Conservation (phyloP, 768 basidiomycete species). For the Amanita subjunquillea region DNA sequence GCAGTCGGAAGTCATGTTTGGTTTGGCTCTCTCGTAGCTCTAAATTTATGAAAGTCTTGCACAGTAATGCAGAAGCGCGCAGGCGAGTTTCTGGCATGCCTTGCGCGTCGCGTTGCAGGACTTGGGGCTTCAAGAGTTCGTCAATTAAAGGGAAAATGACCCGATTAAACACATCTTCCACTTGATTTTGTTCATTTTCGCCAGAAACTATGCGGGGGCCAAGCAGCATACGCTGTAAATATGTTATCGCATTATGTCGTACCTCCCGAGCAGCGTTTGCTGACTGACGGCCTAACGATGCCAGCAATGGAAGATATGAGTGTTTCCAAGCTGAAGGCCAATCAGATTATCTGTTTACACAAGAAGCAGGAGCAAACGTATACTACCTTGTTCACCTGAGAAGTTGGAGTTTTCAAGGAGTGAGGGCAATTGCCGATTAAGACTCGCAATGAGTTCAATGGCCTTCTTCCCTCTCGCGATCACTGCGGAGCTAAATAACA, state of each 20-base stretch:
- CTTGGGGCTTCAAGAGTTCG: constrained; percentile 79
- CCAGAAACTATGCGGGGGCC: constrained; percentile 61
- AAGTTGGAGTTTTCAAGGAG: constrained; percentile 43
- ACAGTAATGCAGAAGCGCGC: constrained; percentile 79
- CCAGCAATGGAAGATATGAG: constrained; percentile 64
- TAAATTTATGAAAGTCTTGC: constrained; percentile 94
- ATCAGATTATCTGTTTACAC: neutral
- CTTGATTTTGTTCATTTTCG: constrained; percentile 46
- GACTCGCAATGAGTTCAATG: constrained; percentile 66
- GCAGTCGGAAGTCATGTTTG: constrained; percentile 51
- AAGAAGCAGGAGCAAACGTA: neutral
- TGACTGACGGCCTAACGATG: constrained; percentile 70
- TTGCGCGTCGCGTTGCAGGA: constrained; percentile 65
- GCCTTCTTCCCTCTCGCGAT: constrained; percentile 78
- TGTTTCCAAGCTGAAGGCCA: constrained; percentile 57
- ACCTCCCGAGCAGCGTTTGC: constrained; percentile 78
- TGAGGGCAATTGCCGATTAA: constrained; percentile 55
- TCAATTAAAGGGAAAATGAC: constrained; percentile 89
- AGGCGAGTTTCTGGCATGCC: constrained; percentile 90
- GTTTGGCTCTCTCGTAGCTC: constrained; percentile 60
- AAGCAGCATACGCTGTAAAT: constrained; percentile 77
- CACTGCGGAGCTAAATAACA: constrained; percentile 47
- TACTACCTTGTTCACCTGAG: constrained; percentile 37
- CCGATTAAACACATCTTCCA: constrained; percentile 80
- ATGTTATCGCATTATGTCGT: constrained; percentile 67